Evolutionary conservation across 192 early-diverging fungal species (phyloP), one percentile per base, ranked within the genome.

Genomic region (Coemansia javaensis): DNA sequence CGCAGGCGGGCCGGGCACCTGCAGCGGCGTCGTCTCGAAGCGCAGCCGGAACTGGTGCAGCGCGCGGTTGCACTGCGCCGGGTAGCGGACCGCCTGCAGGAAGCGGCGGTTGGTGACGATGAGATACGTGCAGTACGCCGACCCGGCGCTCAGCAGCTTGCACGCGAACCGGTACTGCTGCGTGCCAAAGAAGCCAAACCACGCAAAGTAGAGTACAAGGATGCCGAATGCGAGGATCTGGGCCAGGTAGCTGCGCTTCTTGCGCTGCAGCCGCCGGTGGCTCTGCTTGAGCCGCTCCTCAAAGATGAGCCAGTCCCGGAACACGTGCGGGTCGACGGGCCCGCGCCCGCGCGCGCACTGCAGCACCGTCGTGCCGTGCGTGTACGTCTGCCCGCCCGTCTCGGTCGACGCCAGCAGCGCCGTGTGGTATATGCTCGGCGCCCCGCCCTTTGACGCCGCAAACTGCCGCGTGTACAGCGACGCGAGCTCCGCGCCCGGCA

Each of bases 271-370:
- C 23, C 82, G 68, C 8, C 77, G 65, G 64, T 85, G 77, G 66
- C 86, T 90, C 53, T 84, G 78, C 47, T 84, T 83, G 21, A 90
- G 70, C 32, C 88, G 68, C 59, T 90, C 88, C 45, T 90, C 88
- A 59, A 90, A 90, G 33, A 88, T 84, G 28, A 88, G 77, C 40
- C 86, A 78, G 72, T 90, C 88, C 45, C 84, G 77, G 58, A 81
- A 90, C 36, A 76, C 63, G 32, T 72, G 73, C 21, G 64, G 75
- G 40, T 73, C 64, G 14, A 68, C 60, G 6, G 64, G 65, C 2
- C 38, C 69, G 6, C 53, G 56, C 45, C 50, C 55, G 34, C 63
- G 54, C 3, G 62, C 68, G 34, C 56, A 63, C 46, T 64, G 68
- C 16, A 63, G 53, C 30, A 73, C 56, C 0, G 53, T 63, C 30